Evolutionary conservation across 202 grass and related monocot genomes (phyloP).

Genomic region (Zizania palustris): DNA sequence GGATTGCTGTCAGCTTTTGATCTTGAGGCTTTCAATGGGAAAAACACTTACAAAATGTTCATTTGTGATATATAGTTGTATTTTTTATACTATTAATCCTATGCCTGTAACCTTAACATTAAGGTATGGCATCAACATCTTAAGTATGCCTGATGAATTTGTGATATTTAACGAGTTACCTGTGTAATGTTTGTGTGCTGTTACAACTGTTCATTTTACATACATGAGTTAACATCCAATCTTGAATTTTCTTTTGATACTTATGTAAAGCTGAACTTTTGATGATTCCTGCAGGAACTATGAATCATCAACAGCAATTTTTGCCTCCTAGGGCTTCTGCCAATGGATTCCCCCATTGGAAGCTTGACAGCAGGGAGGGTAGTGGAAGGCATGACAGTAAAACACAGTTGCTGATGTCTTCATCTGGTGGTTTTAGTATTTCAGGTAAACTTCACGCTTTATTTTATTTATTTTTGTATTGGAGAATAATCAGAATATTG

Average conservation of each 20-base stretch:
- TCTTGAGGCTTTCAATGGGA: background rate
- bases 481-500: background rate
- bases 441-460: conserved; percentile 41
- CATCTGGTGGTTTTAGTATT: conserved; percentile 43
- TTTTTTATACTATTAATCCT: background rate
- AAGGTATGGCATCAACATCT: background rate
- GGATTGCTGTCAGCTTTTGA: background rate
- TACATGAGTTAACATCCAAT: background rate
- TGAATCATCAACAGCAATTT: conserved; percentile 74
- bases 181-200: background rate
- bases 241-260: background rate
- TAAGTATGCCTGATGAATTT: conserved; percentile 1
- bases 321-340: conserved; percentile 49
- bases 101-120: background rate
- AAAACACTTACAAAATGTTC: background rate
- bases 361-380: conserved; percentile 63
- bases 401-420: conserved; percentile 42
- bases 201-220: background rate
- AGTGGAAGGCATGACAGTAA: conserved; percentile 62
- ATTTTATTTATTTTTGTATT: conserved; percentile 16
- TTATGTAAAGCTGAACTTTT: background rate
- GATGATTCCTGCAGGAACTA: conserved; percentile 45
- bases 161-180: background rate
- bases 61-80: background rate
- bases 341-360: conserved; percentile 65